Base-by-base conservation (phyloP, 805 yeast genomes). In the Ogataea naganishii region DNA sequence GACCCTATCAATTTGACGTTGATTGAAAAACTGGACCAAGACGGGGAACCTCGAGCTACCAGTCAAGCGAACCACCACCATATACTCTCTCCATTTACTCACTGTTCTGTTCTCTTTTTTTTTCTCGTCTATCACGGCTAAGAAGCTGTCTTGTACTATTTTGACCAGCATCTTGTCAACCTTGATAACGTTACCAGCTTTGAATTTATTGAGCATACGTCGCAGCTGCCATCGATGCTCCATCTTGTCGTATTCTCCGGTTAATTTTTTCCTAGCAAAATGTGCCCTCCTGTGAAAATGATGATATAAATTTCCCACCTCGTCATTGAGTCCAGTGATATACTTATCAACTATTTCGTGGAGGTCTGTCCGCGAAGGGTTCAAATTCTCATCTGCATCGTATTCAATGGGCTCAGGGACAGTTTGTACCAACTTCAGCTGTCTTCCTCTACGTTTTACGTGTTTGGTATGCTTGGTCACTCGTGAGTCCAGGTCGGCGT, bases 1-100 rank as follows among this genome's bases (percentile, higher is more conserved):
- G n/a, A 20, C 22, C 20, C 18, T 12, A 32, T 29, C 21, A 12
- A 63, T 62, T 28, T 56, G 54, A 23, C 69, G 52, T 3, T 56
- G 51, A 9, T 65, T 67, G 52, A 73, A 79, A 36, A 86, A 70
- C 43, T 85, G 86, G 2, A 85, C 36, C 4, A 62, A 49, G 1
- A 84, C 46, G 0, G 94, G 88, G 7, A 58, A 53, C 3, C 56
- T 60, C 1, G 45, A 27, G 34, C 63, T 55, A 11, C 72, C 75
- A 0, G 82, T 73, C n/a, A 71, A 66, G 35, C 89, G 59, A 1
- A 80, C 76, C 2, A 81, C 84, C 3, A 81, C 79, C 17, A 74
- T 58, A 46, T 75, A 83, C 47, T 88, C 96, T 36, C 67, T 72
- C 92, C 96, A 85, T 27, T 85, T 56, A 34, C 82, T 88, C 7